Percentiles rank a stretch among this genome's conserved stretches.
phyloP scores from a whole-genome alignment of 192 early-diverging fungal species.

The Coemansia sp. region DNA sequence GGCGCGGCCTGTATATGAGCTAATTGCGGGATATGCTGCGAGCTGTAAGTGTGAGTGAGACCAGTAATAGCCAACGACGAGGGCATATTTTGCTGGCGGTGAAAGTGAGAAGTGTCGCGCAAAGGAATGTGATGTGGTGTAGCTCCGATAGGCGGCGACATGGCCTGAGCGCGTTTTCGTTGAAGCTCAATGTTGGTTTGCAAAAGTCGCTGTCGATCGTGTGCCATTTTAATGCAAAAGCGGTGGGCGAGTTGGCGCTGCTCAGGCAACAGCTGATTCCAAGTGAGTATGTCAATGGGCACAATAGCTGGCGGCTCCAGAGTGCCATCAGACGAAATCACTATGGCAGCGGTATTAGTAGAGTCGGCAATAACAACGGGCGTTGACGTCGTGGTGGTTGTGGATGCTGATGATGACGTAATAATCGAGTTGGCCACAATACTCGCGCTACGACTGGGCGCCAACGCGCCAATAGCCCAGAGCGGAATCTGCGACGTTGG shows the following conservation, averaged over 20 bases:
- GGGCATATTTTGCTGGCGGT: slow-evolving; percentile 16
- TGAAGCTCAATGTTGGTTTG: slow-evolving; percentile 3
- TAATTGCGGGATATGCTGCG: not conserved
- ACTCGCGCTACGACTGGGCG: not conserved
- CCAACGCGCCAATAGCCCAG: not conserved
- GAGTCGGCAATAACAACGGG: not conserved
- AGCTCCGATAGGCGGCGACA: not conserved
- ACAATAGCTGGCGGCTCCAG: slow-evolving; percentile 41
- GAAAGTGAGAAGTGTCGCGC: slow-evolving; percentile 1
- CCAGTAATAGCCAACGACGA: slow-evolving; percentile 6
- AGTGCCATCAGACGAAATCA: slow-evolving; percentile 3
- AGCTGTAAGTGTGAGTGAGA: not conserved
- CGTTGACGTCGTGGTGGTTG: not conserved
- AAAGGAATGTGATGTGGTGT: not conserved
- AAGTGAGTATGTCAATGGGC: slow-evolving; percentile 47
- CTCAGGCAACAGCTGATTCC: slow-evolving; percentile 50
- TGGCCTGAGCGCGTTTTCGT: not conserved
- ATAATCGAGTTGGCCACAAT: slow-evolving; percentile 3
- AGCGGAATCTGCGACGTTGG: not conserved
- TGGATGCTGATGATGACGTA: not conserved
- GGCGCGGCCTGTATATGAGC: not conserved
- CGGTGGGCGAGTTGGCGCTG: slow-evolving; percentile 44
- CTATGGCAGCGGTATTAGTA: not conserved
- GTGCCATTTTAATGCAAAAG: slow-evolving; percentile 45
- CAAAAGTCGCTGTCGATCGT: slow-evolving; percentile 21